phyloP scores from a whole-genome alignment of 1,139 yeast genomes.

The Suhomyces bribrorum region DNA sequence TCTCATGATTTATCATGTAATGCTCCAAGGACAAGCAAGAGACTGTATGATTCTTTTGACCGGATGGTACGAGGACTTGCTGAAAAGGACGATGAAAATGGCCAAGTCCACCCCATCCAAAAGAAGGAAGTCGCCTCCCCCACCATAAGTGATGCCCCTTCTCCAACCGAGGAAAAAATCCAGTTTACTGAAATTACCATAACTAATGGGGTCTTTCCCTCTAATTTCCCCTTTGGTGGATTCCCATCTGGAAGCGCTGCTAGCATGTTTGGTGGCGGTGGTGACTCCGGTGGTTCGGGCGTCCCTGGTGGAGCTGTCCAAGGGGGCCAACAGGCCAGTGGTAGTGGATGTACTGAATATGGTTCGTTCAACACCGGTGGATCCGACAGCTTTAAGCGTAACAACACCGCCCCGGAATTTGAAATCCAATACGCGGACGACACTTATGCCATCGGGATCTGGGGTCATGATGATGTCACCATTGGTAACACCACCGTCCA shows the following conservation, averaged over 20 bases:
- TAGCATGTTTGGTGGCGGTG: constrained; percentile 5
- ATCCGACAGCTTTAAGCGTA: constrained; percentile 35
- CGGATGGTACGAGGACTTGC: not conserved
- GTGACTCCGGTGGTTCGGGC: constrained; percentile 10
- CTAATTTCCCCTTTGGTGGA: constrained; percentile 2
- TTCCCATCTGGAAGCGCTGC: constrained; percentile 2
- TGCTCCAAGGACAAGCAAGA: not conserved
- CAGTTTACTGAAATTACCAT: constrained; percentile 2
- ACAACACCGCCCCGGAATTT: constrained; percentile 35
- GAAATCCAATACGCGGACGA: constrained; percentile 63
- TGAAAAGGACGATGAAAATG: constrained; percentile 1
- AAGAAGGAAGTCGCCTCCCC: constrained; percentile 1
- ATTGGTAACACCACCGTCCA: constrained; percentile 45
- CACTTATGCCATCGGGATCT: constrained; percentile 59
- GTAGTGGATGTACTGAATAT: constrained; percentile 33
- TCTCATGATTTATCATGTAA: constrained; percentile 32
- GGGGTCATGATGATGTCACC: constrained; percentile 51
- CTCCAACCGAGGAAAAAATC: constrained; percentile 4
- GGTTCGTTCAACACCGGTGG: constrained; percentile 42
- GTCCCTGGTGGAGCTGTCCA: constrained; percentile 12
- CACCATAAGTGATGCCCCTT: not conserved
- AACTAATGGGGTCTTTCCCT: not conserved
- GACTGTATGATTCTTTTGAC: constrained; percentile 1
- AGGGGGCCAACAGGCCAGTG: constrained; percentile 6
- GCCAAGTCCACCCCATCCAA: not conserved